phyloP scores from a whole-genome alignment of 495 filamentous ascomycete genomes.

The Neurospora sp. region DNA sequence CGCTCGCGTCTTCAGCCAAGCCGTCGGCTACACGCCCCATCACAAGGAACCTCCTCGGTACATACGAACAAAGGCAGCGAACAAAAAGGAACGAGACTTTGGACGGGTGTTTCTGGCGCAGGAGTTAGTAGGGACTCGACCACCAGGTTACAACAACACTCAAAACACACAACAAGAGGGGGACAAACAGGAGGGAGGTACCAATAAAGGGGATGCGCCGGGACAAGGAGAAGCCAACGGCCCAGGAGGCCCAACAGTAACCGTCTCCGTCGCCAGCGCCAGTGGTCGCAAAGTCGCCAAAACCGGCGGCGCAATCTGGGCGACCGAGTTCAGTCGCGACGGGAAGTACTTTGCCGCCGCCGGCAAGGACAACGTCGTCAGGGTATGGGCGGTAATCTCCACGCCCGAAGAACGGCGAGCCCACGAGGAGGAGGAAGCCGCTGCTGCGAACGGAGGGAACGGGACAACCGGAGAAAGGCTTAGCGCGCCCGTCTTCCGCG shows the following conservation, averaged over 20 bases:
- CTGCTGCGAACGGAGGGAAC: conserved; percentile 16
- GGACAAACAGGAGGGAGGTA: not conserved
- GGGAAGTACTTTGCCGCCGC: conserved; percentile 84
- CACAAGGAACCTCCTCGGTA: conserved; percentile 87
- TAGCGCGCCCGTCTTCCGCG: conserved; percentile 85
- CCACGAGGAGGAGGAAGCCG: conserved; percentile 63
- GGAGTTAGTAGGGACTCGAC: conserved; percentile 52
- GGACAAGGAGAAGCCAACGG: not conserved
- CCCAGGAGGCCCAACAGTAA: conserved; percentile 21
- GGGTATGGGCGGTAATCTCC: conserved; percentile 85
- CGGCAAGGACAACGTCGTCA: conserved; percentile 75
- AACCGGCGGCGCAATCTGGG: conserved; percentile 66
- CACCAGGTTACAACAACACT: conserved; percentile 1
- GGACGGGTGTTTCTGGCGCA: conserved; percentile 85
- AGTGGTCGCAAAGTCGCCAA: conserved; percentile 22
- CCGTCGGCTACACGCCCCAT: conserved; percentile 66
- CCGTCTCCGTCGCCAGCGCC: conserved; percentile 29
- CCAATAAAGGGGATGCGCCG: not conserved
- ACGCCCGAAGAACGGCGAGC: conserved; percentile 66
- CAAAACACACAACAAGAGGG: not conserved
- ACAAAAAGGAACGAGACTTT: conserved; percentile 79
- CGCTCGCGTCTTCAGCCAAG: conserved; percentile 56
- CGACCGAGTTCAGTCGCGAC: conserved; percentile 86
- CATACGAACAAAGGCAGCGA: conserved; percentile 69
- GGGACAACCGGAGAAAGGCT: conserved; percentile 45